Evolutionary conservation across 257 asterid species (phyloP).

Genomic region (Cinchona pubescens): DNA sequence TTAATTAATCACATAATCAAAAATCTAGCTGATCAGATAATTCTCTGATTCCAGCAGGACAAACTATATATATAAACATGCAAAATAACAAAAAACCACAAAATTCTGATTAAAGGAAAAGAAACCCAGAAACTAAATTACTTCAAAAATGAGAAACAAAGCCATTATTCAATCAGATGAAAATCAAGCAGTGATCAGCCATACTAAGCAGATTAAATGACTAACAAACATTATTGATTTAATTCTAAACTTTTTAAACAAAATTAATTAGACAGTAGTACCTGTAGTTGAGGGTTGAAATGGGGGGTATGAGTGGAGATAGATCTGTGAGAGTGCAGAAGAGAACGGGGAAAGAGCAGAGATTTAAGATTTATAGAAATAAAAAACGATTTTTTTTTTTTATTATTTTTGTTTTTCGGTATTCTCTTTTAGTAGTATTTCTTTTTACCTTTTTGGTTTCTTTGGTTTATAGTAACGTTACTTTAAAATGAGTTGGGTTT

Average conservation of each 20-base stretch:
- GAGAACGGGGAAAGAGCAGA: background rate
- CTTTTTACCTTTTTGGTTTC: too few species aligned
- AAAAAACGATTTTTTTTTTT: too few species aligned
- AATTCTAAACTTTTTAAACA: background rate
- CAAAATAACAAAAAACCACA: too few species aligned
- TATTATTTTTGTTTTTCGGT: too few species aligned
- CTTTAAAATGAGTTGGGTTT: too few species aligned
- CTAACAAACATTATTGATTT: background rate
- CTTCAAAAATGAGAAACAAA: background rate
- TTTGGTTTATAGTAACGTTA: too few species aligned
- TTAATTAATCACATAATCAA: background rate
- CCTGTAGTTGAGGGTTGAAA: constrained; percentile 14
- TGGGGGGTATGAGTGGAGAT: background rate
- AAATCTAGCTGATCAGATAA: background rate
- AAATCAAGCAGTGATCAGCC: constrained; percentile 1
- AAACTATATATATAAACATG: too few species aligned
- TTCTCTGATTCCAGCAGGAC: constrained; percentile 18
- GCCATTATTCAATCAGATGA: constrained; percentile 10
- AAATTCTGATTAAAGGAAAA: too few species aligned
- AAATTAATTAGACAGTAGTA: background rate
- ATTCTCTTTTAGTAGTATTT: too few species aligned
- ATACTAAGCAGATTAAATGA: background rate
- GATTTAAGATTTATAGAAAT: too few species aligned
- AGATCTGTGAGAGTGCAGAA: constrained; percentile 15
- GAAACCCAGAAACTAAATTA: background rate